A percentile compares a stretch with the other conserved stretches of the same genome.
phyloP scores from a whole-genome alignment of 2,329 filamentous ascomycete genomes.

The Zasmidium cellare region DNA sequence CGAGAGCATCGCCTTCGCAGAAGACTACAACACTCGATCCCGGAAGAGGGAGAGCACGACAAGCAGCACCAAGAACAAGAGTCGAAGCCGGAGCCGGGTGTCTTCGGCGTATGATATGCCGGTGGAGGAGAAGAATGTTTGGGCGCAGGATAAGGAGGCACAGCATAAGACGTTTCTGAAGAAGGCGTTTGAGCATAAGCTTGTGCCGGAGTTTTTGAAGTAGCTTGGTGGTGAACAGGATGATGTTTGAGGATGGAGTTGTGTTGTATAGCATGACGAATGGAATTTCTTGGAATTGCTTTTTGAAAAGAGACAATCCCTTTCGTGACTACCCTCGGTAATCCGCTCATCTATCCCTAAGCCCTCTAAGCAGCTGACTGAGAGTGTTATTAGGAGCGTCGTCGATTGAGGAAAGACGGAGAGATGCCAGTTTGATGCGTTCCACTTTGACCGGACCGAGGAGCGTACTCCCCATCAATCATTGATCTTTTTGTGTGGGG shows the following conservation, averaged over 20 bases:
- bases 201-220: not conserved
- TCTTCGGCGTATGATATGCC: not conserved
- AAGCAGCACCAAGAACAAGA: not conserved
- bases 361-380: not conserved
- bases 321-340: too few relatives aligned
- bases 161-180: not conserved
- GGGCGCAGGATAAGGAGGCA: not conserved
- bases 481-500: too few relatives aligned
- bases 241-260: too few relatives aligned
- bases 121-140: not conserved
- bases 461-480: too few relatives aligned
- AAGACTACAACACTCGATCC: constrained; percentile 1
- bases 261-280: too few relatives aligned
- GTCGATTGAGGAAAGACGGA: too few relatives aligned
- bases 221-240: too few relatives aligned
- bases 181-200: not conserved
- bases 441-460: too few relatives aligned
- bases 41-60: not conserved
- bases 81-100: not conserved
- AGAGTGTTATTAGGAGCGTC: too few relatives aligned
- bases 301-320: too few relatives aligned
- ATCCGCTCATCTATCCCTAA: not conserved
- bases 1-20: constrained; percentile 1
- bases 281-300: not conserved
- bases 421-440: too few relatives aligned